Evolutionary conservation across 495 filamentous ascomycete genomes (phyloP), one percentile per base, ranked within the genome.

Genomic region (Pyronema omphalodes): DNA sequence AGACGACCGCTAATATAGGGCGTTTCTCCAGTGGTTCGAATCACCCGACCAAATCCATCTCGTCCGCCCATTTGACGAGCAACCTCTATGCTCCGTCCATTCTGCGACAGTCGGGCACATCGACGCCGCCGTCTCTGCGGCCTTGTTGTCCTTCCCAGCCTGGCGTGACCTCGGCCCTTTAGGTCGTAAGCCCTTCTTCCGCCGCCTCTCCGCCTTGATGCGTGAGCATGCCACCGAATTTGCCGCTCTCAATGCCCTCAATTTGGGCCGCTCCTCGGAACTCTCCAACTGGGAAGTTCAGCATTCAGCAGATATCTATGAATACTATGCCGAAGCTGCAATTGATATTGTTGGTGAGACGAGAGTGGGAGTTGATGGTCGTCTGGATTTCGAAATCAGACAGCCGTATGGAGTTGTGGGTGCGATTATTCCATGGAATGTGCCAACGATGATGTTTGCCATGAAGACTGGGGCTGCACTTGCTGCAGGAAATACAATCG

Each of bases 401-500:
- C 63, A 71, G 43, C 63, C 67, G 45, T 72, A 61, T 51, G 60
- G 67, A 14, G 67, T 70, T 14, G 67, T 29, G 53, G 65, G 56
- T 55, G 58, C 19, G 1, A 62, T 63, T 9, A 53, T 61, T 19
- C 60, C 62, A 1, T 65, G 62, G 54, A 66, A 67, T 61, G 76
- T 80, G 53, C 78, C 79, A 1, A 63, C 83, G 7, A 66, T 80
- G 14, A 79, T 81, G 53, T 74, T 76, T n/a, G 73, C 73, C 23
- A 79, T 78, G 69, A 81, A 81, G 57, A 66, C 80, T 33, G 78
- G 70, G 3, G 74, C 78, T 0, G 77, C 78, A 0, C 69, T 82
- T 4, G 76, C 76, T 3, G 75, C 77, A 0, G 80, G 79, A 0
- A 81, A 82, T 56, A 73, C 71, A 23, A 73, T 82, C 0, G 69